Evolutionary conservation across 257 asterid genomes (phyloP).

Genomic region (Hygrophila difformis): DNA sequence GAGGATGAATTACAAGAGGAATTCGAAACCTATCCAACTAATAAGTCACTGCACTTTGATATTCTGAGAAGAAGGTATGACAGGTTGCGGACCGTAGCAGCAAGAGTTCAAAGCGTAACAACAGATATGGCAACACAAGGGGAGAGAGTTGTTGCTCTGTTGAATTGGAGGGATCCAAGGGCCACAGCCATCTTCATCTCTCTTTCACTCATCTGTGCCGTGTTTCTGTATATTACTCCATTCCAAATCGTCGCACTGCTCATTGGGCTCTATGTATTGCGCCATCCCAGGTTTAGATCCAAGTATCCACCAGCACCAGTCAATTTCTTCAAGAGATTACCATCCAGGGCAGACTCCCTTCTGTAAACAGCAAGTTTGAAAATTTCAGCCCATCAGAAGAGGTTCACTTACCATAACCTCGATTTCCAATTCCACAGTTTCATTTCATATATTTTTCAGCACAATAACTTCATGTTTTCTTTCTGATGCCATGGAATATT

Average conservation of each 20-base stretch:
- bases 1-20: slow-evolving; percentile 85
- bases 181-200: slow-evolving; percentile 64
- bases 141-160: slow-evolving; percentile 62
- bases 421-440: neutral
- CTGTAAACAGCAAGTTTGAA: slow-evolving; percentile 28
- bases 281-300: slow-evolving; percentile 75
- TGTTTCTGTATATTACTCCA: slow-evolving; percentile 66
- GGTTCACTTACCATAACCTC: no score
- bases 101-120: slow-evolving; percentile 68
- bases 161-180: slow-evolving; percentile 96
- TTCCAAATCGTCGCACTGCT: slow-evolving; percentile 66
- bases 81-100: slow-evolving; percentile 60
- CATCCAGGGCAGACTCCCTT: slow-evolving; percentile 75
- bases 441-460: no score
- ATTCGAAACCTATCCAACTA: slow-evolving; percentile 66
- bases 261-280: slow-evolving; percentile 53
- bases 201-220: slow-evolving; percentile 57
- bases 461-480: no score
- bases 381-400: neutral
- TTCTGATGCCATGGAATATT: no score
- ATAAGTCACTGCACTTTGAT: slow-evolving; percentile 33
- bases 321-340: slow-evolving; percentile 92
- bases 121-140: slow-evolving; percentile 88
- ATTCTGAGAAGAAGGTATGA: slow-evolving; percentile 60
- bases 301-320: slow-evolving; percentile 71